Evolutionary conservation across 2,329 filamentous ascomycete species (phyloP), one percentile per base, ranked within the genome.

Genomic region (Graphiopsis chlorocephala): DNA sequence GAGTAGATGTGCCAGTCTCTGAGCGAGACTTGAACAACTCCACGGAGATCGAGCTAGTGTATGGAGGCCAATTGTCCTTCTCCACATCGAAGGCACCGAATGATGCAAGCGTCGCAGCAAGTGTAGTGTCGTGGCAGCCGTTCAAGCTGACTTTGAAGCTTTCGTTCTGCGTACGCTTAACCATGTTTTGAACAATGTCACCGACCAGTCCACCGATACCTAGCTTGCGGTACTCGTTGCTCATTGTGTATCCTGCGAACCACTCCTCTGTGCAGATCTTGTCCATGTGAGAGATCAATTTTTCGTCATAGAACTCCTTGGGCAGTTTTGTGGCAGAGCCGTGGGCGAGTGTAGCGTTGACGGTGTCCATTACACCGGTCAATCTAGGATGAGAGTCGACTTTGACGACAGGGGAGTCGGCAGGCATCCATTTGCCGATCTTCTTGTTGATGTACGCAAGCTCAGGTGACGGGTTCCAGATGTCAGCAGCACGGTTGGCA

Each of bases 101-200:
- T 69, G 91, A 91, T 17, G 89, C 81, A 29, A 99, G 80, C 1
- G 92, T 82, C 1, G 86, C 91, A 2, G 92, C 95, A 5, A 99
- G 84, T 0, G 95, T 98, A 2, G 95, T 98, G 74, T 98, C 93
- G 77, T 97, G 93, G 73, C 93, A 97, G 33, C 93, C 93, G 69
- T 87, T 91, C 72, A 98, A 81, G 17, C 88, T 89, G 68, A 98
- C 88, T 67, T 89, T 90, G 72, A 95, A 83, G 31, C 79, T 76
- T 38, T 77, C 81, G 57, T 61, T 33, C 79, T 82, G 71, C 80
- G 73, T 77, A 73, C 58, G 77, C 6, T 81, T 74, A 0, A 82
- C 71, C 81, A 84, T 82, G 11, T 81, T 75, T 8, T 76, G 75
- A 2, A 93, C 89, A 20, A 98, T 78, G 73, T 98, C 94, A 31